Base-by-base conservation (phyloP, 257 asterid genomes). In the Schizonepeta tenuifolia region DNA sequence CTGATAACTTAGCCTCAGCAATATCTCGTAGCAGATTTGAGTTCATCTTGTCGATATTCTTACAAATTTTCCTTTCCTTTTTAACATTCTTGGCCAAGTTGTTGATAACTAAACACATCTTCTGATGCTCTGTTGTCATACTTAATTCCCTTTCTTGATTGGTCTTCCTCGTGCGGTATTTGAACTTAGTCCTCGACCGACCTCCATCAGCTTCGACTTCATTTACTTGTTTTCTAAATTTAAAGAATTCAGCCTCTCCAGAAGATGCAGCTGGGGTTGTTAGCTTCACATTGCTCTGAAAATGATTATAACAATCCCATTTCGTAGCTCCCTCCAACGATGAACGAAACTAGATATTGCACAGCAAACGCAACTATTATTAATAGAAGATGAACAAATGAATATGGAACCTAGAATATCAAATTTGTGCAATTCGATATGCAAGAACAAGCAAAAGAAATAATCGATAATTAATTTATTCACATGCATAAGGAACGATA, bases 321-420 rank as follows among this genome's bases (percentile, higher is more conserved):
- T 77, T 82, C 43, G 88, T 69, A 75, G 77, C 79, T 55, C 82
- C 85, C 75, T 87, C 87, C 57, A 65, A 2, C 31, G 75, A 75
- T 57, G 73, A 69, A 57, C 79, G 65, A 24, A 70, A 79, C 86
- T 82, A 44, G 18, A 65, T 55, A 60, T 55, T 1, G 60, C 36
- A 75, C 10, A 15, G 8, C 0, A 17, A 66, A 51, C 6, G 5
- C 17, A 20, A 53, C 12, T 2, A 46, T 47, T 67, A 54, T 17
- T 20, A 59, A 6, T 24, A 24, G 26, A 31, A 4, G 46, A 71
- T 36, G 0, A 28, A 46, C 20, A 33, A 7, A 56, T 22, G 43
- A 7, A 67, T 65, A 36, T 36, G 41, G 10, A 6, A 36, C 10
- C 57, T 13, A 38, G 55, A 53, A 13, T 14, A 70, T n/a, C 8